phyloP scores from a whole-genome alignment of 2,329 filamentous ascomycete genomes.

The Dactylonectria macrodidyma region DNA sequence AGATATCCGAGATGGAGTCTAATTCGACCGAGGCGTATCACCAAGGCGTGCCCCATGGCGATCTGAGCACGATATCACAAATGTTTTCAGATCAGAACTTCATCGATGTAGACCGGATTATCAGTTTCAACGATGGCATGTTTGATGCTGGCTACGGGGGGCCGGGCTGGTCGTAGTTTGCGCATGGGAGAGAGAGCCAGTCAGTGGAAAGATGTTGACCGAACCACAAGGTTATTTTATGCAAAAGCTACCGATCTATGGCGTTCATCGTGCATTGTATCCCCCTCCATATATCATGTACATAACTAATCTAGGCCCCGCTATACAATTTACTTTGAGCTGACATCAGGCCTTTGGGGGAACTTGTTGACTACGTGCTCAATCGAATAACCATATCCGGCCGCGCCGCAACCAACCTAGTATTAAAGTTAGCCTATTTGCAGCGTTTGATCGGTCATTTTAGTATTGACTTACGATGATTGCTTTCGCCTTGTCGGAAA shows the following conservation, averaged over 20 bases:
- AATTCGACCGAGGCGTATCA: background rate
- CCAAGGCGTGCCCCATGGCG: background rate
- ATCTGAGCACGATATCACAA: background rate
- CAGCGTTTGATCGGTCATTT: background rate
- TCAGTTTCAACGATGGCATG: background rate
- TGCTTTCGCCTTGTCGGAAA: conserved; percentile 31
- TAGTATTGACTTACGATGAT: conserved; percentile 1
- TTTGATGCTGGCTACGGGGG: background rate
- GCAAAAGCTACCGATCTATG: background rate
- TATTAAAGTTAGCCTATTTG: background rate
- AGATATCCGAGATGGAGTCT: background rate
- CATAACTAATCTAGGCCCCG: background rate
- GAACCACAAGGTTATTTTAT: background rate
- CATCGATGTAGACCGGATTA: background rate
- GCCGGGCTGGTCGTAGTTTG: background rate
- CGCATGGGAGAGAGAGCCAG: too few relatives aligned
- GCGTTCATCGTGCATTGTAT: background rate
- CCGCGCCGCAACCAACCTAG: conserved; percentile 5
- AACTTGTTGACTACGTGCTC: conserved; percentile 9
- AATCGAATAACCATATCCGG: conserved; percentile 7
- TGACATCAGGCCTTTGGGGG: conserved; percentile 1
- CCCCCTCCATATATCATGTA: background rate
- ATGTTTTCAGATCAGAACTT: background rate
- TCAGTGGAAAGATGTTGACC: background rate
- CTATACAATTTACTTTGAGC: background rate